Evolutionary conservation across 768 basidiomycete genomes (phyloP), one percentile per base, ranked within the genome.

Genomic region (Collybiopsis confluens): DNA sequence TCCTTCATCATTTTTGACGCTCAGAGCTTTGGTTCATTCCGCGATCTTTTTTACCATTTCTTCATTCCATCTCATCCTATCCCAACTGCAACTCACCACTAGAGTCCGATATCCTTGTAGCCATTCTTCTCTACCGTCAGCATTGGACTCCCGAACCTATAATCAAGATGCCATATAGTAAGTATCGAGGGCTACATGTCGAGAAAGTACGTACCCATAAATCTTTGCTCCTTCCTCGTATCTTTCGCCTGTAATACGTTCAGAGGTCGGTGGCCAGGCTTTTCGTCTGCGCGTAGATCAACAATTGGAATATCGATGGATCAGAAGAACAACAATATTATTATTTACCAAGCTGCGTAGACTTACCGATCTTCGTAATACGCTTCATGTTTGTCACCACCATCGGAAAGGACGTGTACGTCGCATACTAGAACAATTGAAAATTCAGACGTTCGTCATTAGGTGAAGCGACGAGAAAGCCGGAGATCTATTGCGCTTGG

Each of bases 71-170:
- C n/a, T n/a, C n/a, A n/a, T n/a, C n/a, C n/a, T n/a, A n/a, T n/a
- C n/a, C n/a, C n/a, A n/a, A n/a, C n/a, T n/a, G n/a, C n/a, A n/a
- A n/a, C n/a, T n/a, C n/a, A n/a, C n/a, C n/a, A n/a, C n/a, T 13
- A 58, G 8, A 58, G 33, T 11, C 58, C 58, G 28, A 54, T 48
- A n/a, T 36, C 43, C 24, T 51, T 48, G 33, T 59, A 57, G 42
- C 27, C 40, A 18, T 43, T 33, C 11, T 52, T 20, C 15, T 47
- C 56, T n/a, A 59, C 48, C 3, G 52, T 51, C 2, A 59, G 49
- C 58, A 59, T 59, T 10, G 58, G 58, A 7, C 52, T 51, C 15
- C 38, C 55, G 37, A 56, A 59, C 5, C 58, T 59, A 46, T 20
- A 3, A 7, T 1, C 13, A 18, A 28, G 36, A 36, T 23, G 1